Conservation (phyloP, 768 basidiomycete genomes). For the Lentinula sp. region DNA sequence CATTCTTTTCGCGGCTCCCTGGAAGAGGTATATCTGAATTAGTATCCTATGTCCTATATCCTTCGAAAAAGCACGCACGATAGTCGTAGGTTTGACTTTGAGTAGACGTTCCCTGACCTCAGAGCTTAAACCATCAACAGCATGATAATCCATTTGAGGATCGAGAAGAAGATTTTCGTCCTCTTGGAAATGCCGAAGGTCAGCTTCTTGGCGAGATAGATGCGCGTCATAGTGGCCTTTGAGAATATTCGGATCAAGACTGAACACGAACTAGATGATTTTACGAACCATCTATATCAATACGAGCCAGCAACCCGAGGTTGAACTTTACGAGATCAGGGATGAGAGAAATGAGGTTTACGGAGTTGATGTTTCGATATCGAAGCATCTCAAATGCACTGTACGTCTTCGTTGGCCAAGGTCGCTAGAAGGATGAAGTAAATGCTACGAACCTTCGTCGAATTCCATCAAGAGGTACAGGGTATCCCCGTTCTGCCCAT, state of each 20-base stretch:
- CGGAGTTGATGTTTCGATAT: constrained; percentile 44
- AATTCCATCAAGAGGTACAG: constrained; percentile 39
- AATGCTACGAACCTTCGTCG: constrained; percentile 28
- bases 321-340: constrained; percentile 48
- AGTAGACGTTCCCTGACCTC: constrained; percentile 68
- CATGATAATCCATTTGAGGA: constrained; percentile 61
- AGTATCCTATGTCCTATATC: background rate
- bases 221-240: constrained; percentile 59
- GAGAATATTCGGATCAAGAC: background rate
- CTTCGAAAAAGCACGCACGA: constrained; percentile 35
- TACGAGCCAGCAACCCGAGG: constrained; percentile 46
- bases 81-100: constrained; percentile 56
- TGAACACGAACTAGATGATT: background rate
- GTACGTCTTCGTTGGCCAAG: background rate
- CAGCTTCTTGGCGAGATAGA: constrained; percentile 66
- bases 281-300: constrained; percentile 64
- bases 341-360: constrained; percentile 32
- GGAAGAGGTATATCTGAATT: background rate
- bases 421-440: background rate
- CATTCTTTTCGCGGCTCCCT: constrained; percentile 93
- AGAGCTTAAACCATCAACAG: constrained; percentile 62
- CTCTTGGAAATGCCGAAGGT: constrained; percentile 65
- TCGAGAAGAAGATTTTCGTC: constrained; percentile 73
- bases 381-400: constrained; percentile 77
- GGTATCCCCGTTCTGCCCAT: constrained; percentile 35